Percentiles rank a stretch among this genome's conserved stretches.
These are phyloP conservation scores for Podospora comata DNA, from an alignment of 495 filamentous ascomycete genomes.

Conservation along the genomic window DNA sequence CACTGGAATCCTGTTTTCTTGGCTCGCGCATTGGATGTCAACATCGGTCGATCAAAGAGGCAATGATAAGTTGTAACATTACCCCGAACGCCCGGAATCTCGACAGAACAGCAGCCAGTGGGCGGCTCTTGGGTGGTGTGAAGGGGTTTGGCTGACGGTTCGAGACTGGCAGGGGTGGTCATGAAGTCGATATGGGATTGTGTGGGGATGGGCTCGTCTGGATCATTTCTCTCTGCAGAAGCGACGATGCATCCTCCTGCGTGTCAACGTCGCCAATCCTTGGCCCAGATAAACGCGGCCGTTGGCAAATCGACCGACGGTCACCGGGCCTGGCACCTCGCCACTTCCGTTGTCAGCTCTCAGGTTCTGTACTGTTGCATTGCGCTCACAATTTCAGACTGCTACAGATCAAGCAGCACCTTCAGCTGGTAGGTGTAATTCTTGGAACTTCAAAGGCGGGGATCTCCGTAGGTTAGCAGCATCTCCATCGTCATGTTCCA, in stretches of 20 bases:
- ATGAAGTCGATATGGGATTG: slow-evolving; percentile 7
- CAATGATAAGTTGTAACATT: neutral
- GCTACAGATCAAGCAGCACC: neutral
- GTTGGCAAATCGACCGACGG: slow-evolving; percentile 6
- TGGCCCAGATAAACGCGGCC: slow-evolving; percentile 7
- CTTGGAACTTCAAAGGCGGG: neutral
- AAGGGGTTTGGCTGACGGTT: neutral
- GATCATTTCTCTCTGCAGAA: slow-evolving; percentile 12
- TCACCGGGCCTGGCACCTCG: slow-evolving; percentile 15
- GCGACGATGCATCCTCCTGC: slow-evolving; percentile 12
- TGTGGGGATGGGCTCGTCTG: slow-evolving; percentile 14
- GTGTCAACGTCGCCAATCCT: slow-evolving; percentile 16
- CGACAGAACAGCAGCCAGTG: neutral
- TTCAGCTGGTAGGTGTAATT: neutral
- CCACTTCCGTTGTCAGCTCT: slow-evolving; percentile 7
- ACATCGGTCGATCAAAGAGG: neutral
- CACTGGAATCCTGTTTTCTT: neutral
- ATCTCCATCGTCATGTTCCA: neutral
- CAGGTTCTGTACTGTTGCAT: neutral
- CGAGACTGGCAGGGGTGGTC: neutral
- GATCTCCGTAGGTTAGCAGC: neutral
- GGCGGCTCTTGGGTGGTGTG: neutral
- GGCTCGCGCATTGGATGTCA: neutral
- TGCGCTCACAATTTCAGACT: neutral
- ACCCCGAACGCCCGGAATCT: no score